phyloP scores from a whole-genome alignment of 2,329 filamentous ascomycete genomes.

The Fusarium sp. region DNA sequence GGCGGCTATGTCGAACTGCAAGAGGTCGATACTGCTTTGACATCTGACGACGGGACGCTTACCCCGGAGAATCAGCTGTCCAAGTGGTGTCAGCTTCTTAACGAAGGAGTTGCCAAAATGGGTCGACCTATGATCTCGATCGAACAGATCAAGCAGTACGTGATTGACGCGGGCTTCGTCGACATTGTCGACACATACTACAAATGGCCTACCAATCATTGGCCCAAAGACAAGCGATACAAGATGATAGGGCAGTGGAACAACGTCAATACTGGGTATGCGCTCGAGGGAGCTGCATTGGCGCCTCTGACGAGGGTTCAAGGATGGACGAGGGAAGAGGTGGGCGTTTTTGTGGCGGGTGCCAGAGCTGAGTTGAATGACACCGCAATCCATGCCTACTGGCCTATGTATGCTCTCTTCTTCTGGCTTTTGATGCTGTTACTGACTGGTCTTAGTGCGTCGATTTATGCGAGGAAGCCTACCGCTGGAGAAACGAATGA shows the following conservation, averaged over 20 bases:
- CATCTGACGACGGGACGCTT: constrained; percentile 6
- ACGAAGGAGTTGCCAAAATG: constrained; percentile 2
- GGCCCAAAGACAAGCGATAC: constrained; percentile 13
- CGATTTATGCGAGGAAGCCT: constrained; percentile 3
- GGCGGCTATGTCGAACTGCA: constrained; percentile 22
- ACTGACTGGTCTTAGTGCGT: background rate
- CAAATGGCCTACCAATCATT: constrained; percentile 18
- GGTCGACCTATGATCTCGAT: constrained; percentile 3
- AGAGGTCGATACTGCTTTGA: constrained; percentile 2
- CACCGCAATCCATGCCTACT: constrained; percentile 14
- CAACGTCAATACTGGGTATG: constrained; percentile 7
- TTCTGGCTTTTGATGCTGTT: background rate
- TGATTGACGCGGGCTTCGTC: constrained; percentile 14
- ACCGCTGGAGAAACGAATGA: background rate
- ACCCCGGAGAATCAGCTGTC: background rate
- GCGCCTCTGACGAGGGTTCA: constrained; percentile 18
- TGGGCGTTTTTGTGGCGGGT: constrained; percentile 5
- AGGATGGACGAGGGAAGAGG: constrained; percentile 16
- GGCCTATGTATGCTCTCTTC: constrained; percentile 4
- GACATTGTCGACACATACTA: constrained; percentile 16
- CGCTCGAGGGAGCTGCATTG: constrained; percentile 1
- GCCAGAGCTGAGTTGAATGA: constrained; percentile 13
- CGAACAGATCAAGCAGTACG: constrained; percentile 4
- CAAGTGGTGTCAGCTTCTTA: constrained; percentile 10
- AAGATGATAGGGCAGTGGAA: constrained; percentile 23